Conservation (phyloP, 345 rosid genomes). For the Turnera subulata region DNA sequence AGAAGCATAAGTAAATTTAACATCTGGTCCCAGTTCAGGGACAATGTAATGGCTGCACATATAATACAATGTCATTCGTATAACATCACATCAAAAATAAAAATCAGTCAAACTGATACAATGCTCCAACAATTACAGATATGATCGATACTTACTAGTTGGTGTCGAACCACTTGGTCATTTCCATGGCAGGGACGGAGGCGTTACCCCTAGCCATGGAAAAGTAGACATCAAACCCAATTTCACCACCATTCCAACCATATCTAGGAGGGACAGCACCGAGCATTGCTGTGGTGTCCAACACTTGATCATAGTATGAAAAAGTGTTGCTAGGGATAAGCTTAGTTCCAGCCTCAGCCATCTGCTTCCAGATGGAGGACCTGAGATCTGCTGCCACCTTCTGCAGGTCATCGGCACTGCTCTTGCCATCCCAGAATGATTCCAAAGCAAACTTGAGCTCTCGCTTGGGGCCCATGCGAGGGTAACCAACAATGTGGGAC, state of each 20-base stretch:
- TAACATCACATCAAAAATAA: background rate
- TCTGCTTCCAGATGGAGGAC: slow-evolving; percentile 88
- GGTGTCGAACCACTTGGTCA: slow-evolving; percentile 99
- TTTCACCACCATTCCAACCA: slow-evolving; percentile 81
- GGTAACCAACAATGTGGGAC: slow-evolving; percentile 96
- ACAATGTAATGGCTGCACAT: slow-evolving; percentile 82
- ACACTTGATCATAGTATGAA: slow-evolving; percentile 82
- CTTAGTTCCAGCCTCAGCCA: slow-evolving; percentile 78
- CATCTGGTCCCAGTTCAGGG: slow-evolving; percentile 95
- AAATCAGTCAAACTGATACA: too few relatives aligned
- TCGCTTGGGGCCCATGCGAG: slow-evolving; percentile 99
- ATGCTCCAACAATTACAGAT: background rate
- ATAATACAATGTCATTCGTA: background rate
- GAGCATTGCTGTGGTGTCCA: slow-evolving; percentile 89
- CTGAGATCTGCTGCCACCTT: slow-evolving; percentile 86
- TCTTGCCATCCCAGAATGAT: slow-evolving; percentile 98
- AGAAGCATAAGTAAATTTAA: slow-evolving; percentile 80
- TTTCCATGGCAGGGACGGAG: slow-evolving; percentile 94
- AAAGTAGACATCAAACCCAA: slow-evolving; percentile 75
- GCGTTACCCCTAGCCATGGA: slow-evolving; percentile 99
- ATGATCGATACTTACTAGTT: slow-evolving; percentile 78
- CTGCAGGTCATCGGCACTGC: slow-evolving; percentile 75
- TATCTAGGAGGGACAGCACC: slow-evolving; percentile 96
- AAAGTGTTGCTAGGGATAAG: slow-evolving; percentile 96
- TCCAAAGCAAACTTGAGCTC: slow-evolving; percentile 98